Conservation (phyloP, 192 early-diverging fungal genomes). For the Rhizoclosmatium globosum region DNA sequence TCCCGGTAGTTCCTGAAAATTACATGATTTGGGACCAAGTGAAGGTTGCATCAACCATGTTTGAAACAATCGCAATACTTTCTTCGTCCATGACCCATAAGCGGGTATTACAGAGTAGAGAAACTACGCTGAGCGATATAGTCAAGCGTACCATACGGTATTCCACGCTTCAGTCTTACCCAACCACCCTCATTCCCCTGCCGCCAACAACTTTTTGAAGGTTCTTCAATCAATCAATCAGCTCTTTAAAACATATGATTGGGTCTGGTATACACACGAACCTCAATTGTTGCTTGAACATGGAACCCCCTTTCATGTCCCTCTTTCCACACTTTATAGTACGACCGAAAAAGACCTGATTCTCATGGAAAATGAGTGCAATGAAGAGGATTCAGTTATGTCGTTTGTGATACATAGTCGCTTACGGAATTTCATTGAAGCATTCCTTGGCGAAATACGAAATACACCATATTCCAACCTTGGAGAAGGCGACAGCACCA, state of each 20-base stretch:
- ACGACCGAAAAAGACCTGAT: no score
- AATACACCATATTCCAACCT: no score
- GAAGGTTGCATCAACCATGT: neutral
- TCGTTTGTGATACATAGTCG: neutral
- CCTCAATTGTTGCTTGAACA: no score
- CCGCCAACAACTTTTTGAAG: no score
- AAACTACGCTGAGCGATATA: neutral
- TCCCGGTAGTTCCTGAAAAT: neutral
- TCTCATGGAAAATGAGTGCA: neutral
- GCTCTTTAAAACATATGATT: no score
- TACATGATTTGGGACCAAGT: neutral
- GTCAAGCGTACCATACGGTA: no score
- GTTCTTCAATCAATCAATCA: no score
- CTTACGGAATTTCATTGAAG: neutral
- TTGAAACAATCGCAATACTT: neutral
- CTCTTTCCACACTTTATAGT: no score
- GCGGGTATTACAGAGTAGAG: neutral
- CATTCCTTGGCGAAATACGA: neutral
- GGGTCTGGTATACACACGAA: no score
- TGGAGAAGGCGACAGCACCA: neutral
- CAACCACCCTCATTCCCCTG: no score
- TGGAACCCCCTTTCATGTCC: no score
- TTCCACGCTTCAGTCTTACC: no score
- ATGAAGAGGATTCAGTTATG: neutral
- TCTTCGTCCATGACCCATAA: neutral